phyloP scores from a whole-genome alignment of 495 filamentous ascomycete species.

The Talaromyces adpressus region DNA sequence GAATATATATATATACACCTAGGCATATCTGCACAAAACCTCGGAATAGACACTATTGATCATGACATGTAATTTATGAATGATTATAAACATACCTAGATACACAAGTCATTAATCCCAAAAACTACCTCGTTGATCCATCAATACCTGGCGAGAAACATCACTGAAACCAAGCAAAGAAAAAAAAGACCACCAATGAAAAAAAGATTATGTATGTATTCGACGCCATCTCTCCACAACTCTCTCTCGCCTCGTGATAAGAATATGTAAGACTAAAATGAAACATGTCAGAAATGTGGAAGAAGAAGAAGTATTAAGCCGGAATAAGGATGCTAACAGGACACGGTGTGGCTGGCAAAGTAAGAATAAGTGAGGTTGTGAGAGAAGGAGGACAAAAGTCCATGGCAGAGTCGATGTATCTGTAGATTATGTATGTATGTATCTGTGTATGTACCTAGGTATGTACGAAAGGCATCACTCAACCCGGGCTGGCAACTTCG shows the following conservation, averaged over 20 bases:
- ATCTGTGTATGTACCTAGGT: neutral
- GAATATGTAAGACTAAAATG: neutral
- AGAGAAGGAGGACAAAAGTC: too few species aligned
- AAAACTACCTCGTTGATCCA: too few species aligned
- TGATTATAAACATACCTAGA: too few species aligned
- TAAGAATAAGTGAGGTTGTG: too few species aligned
- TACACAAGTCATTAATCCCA: too few species aligned
- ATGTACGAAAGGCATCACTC: conserved; percentile 6
- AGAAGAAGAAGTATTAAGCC: neutral
- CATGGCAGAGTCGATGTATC: too few species aligned
- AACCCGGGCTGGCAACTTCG: conserved; percentile 33
- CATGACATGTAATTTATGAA: too few species aligned
- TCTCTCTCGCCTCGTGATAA: neutral
- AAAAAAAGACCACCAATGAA: neutral
- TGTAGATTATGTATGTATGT: neutral
- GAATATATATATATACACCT: too few species aligned
- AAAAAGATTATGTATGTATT: neutral
- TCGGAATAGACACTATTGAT: too few species aligned
- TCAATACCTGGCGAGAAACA: too few species aligned
- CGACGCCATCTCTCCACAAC: neutral
- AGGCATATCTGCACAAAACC: too few species aligned
- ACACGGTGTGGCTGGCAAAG: too few species aligned
- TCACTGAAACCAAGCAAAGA: neutral
- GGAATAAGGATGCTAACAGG: neutral
- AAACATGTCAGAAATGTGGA: neutral